Base-by-base conservation (phyloP, 768 basidiomycete genomes). In the Trametes meyenii region DNA sequence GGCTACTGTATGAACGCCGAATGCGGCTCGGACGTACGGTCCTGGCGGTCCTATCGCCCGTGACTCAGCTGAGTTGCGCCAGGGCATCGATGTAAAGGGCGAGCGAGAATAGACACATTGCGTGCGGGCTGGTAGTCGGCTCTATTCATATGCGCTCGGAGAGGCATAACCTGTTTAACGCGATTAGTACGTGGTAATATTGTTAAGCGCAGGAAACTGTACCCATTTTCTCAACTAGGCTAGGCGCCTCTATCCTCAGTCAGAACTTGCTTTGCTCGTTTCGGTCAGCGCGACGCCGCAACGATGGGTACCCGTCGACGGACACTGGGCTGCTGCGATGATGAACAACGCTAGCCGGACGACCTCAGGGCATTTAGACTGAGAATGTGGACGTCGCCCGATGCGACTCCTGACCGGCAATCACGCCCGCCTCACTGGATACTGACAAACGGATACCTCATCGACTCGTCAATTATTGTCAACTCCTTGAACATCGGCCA, bases 351-450 rank as follows among this genome's bases (percentile, higher is more conserved):
- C 29, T 16, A 24, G 42, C 17, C 33, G 24, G 45, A 42, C 33
- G 7, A 11, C 26, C 33, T 23, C 51, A n/a, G 42, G 43, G 23
- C 21, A 21, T 23, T 49, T 61, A 61, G 54, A 55, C 54, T 56
- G 54, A 61, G 60, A 61, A 61, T 33, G 54, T 51, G 54, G 33
- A 50, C 48, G 56, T 36, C 26, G 60, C 45, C 40, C 50, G 51
- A 14, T 23, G 48, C 53, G 50, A 43, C 40, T 51, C 54, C 35
- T 55, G 44, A 17, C 49, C 60, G 60, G 60, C 60, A 55, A 61
- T 61, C 60, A 56, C 60, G 46, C 36, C 12, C 26, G 13, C 26
- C 16, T 16, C 14, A 46, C 16, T 16, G 60, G 23, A 33, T 23
- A 50, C 19, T 50, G 49, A 44, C 54, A 51, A 38, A 39, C 49